phyloP scores from a whole-genome alignment of 805 yeast species.

The Lipomyces orientalis region DNA sequence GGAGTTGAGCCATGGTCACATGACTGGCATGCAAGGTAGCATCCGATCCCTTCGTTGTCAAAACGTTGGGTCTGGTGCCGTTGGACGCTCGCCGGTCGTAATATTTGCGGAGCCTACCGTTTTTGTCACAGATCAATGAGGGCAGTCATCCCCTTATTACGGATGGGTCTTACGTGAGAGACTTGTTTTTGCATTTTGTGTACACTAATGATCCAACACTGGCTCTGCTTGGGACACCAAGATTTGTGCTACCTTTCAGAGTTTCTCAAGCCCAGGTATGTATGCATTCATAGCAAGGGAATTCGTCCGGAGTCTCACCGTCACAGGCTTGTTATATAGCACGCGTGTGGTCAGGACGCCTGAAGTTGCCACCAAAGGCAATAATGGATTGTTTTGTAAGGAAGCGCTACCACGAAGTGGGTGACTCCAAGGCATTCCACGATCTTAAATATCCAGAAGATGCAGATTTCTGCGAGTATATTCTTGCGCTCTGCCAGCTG shows the following conservation, averaged over 20 bases:
- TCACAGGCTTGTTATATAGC: slow-evolving; percentile 70
- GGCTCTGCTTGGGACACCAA: slow-evolving; percentile 66
- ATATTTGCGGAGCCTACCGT: slow-evolving; percentile 69
- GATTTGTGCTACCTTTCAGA: slow-evolving; percentile 67
- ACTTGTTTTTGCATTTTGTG: slow-evolving; percentile 65
- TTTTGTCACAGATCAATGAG: slow-evolving; percentile 49
- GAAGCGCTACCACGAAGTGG: slow-evolving; percentile 51
- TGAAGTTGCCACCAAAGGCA: slow-evolving; percentile 55
- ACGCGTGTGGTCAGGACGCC: slow-evolving; percentile 62
- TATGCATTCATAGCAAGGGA: neutral
- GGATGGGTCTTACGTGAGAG: slow-evolving; percentile 55
- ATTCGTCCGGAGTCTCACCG: slow-evolving; percentile 44
- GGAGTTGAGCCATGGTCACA: neutral
- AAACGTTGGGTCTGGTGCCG: too few species aligned
- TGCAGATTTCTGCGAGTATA: slow-evolving; percentile 59
- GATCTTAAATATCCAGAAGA: slow-evolving; percentile 62
- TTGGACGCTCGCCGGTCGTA: too few species aligned
- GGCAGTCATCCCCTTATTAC: slow-evolving; percentile 49
- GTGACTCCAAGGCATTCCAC: slow-evolving; percentile 58
- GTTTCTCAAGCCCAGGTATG: slow-evolving; percentile 50
- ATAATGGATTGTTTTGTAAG: slow-evolving; percentile 56
- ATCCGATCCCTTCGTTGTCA: too few species aligned
- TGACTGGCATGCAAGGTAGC: too few species aligned
- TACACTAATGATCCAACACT: slow-evolving; percentile 68
- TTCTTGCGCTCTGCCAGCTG: slow-evolving; percentile 27